Evolutionary conservation across 2,329 filamentous ascomycete species (phyloP).

Genomic region (Botryotinia convoluta): DNA sequence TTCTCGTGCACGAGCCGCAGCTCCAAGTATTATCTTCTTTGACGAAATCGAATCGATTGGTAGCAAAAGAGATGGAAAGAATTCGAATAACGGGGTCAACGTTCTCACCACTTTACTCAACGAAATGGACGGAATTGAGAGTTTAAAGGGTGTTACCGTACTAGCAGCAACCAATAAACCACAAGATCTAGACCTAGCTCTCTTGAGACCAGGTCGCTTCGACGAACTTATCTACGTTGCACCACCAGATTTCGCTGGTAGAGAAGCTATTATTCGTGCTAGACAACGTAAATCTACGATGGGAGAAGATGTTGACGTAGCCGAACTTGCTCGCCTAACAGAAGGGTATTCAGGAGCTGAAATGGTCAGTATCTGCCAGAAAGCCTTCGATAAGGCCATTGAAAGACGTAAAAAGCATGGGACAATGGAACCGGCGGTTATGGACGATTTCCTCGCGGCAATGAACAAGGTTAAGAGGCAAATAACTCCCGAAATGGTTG

Average conservation of each 20-base stretch:
- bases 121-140: slow-evolving; percentile 94
- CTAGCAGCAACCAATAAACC: slow-evolving; percentile 91
- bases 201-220: slow-evolving; percentile 82
- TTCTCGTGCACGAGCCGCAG: slow-evolving; percentile 77
- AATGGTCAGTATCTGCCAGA: slow-evolving; percentile 60
- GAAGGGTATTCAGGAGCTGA: slow-evolving; percentile 87
- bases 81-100: slow-evolving; percentile 61
- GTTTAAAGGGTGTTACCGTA: slow-evolving; percentile 77
- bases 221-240: slow-evolving; percentile 84
- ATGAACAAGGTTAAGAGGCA: slow-evolving; percentile 51
- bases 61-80: slow-evolving; percentile 47
- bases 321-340: slow-evolving; percentile 59
- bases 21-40: slow-evolving; percentile 93
- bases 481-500: slow-evolving; percentile 58
- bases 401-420: slow-evolving; percentile 47
- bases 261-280: slow-evolving; percentile 72
- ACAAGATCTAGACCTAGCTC: slow-evolving; percentile 78
- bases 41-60: slow-evolving; percentile 90
- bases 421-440: slow-evolving; percentile 42
- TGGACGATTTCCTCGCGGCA: slow-evolving; percentile 47
- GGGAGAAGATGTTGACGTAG: slow-evolving; percentile 61
- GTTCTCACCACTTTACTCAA: slow-evolving; percentile 86
- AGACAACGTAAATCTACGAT: slow-evolving; percentile 62
- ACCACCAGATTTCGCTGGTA: slow-evolving; percentile 69
- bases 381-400: slow-evolving; percentile 50